Base-by-base conservation (phyloP, 768 basidiomycete species). In the Boletus speciosus region DNA sequence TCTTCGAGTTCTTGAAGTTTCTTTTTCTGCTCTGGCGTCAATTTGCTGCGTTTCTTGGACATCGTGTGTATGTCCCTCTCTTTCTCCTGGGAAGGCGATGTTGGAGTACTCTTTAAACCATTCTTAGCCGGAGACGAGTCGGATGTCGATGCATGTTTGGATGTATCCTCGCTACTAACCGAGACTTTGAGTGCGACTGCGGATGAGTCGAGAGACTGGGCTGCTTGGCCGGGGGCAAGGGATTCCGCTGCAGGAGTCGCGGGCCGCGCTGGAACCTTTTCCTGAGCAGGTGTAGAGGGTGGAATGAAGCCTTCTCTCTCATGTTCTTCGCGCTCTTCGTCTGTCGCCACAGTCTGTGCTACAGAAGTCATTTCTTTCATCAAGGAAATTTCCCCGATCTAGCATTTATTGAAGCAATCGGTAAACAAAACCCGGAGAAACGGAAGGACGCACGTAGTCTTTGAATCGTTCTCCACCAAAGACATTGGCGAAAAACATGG, bases 321-420 rank as follows among this genome's bases (percentile, higher is more conserved):
- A 58, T 93, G 80, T 59, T 92, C 93, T 11, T 86, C 86, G 71
- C 87, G 88, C 65, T 97, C 96, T 64, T 98, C 97, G 6, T 95
- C 93, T 0, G 87, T 83, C 83, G 93, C 89, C 76, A 93, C 88
- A 6, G 89, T 88, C 34, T 86, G 81, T 14, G 93, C 89, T 25
- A 90, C 83, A 34, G 83, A 81, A 23, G 90, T 85, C 87, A 93
- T 90, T 60, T 91, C 92, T 67, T 94, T 98, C 84, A 97, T 93
- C 37, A 98, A 78, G 6, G 89, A 87, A 51, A 99, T 95, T 75
- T 98, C 96, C 54, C 96, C 96, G 57, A 98, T 96, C 95, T 97
- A 69, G 16, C 40, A 19, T 47, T 34, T 15, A 34, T 38, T 51
- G 40, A 56, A 38, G 47, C 43, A 3, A 39, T 34, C n/a, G 4